A percentile compares a stretch with the other conserved stretches of the same genome.
Conservation (phyloP, 257 asterid genomes). For the Solanum chiquidenum region DNA sequence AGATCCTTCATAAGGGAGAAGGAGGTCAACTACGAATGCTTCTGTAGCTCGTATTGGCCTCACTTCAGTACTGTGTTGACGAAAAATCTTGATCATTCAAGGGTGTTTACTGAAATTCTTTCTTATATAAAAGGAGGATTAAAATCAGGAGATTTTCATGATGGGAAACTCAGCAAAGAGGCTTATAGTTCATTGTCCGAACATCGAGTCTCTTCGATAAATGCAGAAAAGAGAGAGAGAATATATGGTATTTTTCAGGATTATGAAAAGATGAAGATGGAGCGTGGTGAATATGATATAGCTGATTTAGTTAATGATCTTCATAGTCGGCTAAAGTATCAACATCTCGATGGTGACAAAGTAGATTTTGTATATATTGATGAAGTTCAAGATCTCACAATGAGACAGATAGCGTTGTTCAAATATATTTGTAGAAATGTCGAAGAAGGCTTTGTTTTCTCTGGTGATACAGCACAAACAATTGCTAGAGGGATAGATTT, state of each 20-base stretch:
- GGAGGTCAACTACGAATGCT: conserved; percentile 51
- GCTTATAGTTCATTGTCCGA: conserved; percentile 32
- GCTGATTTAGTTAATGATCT: conserved; percentile 57
- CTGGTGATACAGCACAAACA: conserved; percentile 66
- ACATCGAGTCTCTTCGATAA: conserved; percentile 33
- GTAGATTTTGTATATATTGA: conserved; percentile 68
- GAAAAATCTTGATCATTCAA: conserved; percentile 38
- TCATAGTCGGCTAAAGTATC: conserved; percentile 32
- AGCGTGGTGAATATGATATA: conserved; percentile 44
- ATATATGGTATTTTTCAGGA: conserved; percentile 40
- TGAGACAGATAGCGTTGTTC: conserved; percentile 53
- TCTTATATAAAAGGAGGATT: conserved; percentile 59
- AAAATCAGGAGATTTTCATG: conserved; percentile 17
- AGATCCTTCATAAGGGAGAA: conserved; percentile 35
- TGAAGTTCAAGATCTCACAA: conserved; percentile 63
- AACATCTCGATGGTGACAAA: conserved; percentile 32
- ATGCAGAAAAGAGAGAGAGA: conserved; percentile 14
- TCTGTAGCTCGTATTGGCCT: conserved; percentile 47
- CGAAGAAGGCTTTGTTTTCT: conserved; percentile 55
- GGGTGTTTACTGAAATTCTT: conserved; percentile 51
- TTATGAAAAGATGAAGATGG: conserved; percentile 57
- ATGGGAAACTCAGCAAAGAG: conserved; percentile 22
- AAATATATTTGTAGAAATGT: conserved; percentile 41
- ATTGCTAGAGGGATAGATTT: conserved; percentile 62
- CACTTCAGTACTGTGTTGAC: conserved; percentile 33